phyloP scores from a whole-genome alignment of 208 protist species.

The Entamoeba dispar region DNA sequence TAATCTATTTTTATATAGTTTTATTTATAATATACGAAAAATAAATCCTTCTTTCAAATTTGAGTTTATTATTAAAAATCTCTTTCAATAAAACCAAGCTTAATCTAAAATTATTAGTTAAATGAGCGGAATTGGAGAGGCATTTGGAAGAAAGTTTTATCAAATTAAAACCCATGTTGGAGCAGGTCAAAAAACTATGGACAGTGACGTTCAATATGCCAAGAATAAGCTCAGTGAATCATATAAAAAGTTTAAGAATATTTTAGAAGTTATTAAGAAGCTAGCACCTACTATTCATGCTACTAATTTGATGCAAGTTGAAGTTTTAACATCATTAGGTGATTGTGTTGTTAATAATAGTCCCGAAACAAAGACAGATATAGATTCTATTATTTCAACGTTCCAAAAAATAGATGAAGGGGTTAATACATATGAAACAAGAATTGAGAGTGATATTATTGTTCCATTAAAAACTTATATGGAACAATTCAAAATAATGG shows the following conservation, averaged over 20 bases:
- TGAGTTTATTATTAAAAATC: too few species aligned
- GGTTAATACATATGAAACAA: not conserved
- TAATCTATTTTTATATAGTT: too few species aligned
- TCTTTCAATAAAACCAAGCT: too few species aligned
- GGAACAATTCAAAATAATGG: not conserved
- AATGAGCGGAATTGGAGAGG: not conserved
- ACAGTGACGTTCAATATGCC: not conserved
- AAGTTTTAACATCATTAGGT: not conserved
- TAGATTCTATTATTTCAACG: not conserved
- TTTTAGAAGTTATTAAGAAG: not conserved
- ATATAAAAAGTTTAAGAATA: not conserved
- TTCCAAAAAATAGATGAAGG: not conserved
- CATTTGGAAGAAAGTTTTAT: not conserved
- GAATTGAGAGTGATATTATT: not conserved
- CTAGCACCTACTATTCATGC: not conserved
- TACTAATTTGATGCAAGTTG: not conserved
- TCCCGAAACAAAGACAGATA: not conserved
- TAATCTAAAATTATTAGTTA: too few species aligned
- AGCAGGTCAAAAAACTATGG: not conserved
- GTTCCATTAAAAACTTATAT: not conserved
- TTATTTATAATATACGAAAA: too few species aligned
- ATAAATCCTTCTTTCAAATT: too few species aligned
- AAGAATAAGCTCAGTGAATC: not conserved
- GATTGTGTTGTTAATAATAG: not conserved
- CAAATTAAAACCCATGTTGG: not conserved